Evolutionary conservation across 2,329 filamentous ascomycete genomes (phyloP).

Genomic region (Diaporthe aspalathi): DNA sequence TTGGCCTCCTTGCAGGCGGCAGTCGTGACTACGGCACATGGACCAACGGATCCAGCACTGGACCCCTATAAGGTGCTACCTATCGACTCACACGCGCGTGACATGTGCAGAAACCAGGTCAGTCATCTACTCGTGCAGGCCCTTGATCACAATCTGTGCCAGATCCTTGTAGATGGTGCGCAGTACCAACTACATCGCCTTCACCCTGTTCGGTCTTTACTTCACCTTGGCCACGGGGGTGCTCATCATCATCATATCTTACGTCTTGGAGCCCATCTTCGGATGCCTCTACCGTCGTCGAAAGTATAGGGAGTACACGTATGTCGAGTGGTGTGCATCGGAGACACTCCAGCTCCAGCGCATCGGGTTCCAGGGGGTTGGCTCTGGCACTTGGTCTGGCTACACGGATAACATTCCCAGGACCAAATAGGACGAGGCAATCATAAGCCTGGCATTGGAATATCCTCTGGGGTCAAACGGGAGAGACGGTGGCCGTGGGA

Average conservation of each 20-base stretch:
- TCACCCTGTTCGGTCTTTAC: constrained; percentile 15
- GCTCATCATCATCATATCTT: background rate
- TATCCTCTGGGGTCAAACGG: background rate
- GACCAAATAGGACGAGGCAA: background rate
- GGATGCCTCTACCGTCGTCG: background rate
- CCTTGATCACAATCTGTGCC: background rate
- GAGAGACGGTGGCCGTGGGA: background rate
- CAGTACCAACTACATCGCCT: background rate
- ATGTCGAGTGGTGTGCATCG: background rate
- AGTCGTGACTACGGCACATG: background rate
- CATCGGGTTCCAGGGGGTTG: background rate
- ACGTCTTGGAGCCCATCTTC: constrained; percentile 1
- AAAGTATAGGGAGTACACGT: background rate
- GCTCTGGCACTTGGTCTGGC: background rate
- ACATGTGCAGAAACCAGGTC: constrained; percentile 4
- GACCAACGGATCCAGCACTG: background rate
- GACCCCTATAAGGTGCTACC: background rate
- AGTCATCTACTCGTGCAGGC: background rate
- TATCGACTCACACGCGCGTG: background rate
- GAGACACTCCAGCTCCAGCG: constrained; percentile 9
- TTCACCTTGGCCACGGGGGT: background rate
- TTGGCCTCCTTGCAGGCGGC: constrained; percentile 32
- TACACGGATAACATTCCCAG: background rate
- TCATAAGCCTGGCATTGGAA: background rate
- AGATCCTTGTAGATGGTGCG: background rate